Evolutionary conservation across 192 early-diverging fungal species (phyloP), one percentile per base, ranked within the genome.

Genomic region (Backusella circina): DNA sequence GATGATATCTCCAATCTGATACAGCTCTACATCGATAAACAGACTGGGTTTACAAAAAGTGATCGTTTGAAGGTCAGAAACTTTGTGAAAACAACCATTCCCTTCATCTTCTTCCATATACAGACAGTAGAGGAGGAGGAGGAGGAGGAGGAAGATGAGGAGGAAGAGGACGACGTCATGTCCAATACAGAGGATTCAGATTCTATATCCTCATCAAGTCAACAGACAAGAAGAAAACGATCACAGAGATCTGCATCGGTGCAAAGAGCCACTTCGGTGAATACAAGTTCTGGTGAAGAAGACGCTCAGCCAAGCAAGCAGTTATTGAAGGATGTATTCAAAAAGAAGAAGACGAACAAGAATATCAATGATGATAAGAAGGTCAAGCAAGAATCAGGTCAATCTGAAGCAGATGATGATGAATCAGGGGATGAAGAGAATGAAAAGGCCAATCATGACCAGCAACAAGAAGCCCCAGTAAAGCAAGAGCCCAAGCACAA

Each of bases 61-160:
- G 93, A 96, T 68, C 87, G 92, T 70, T 92, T 95, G 31, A 80
- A 85, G 75, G 90, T 97, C 77, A 86, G 88, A 47, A 84, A 86
- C 35, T 93, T 97, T 67, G 85, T 95, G 75, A 88, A 71, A 70
- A 89, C 73, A 64, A 95, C 91, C 86, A 87, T 95, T 6, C 85
- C 85, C 16, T 61, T 61, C 9, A 71, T 83, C 9, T 91, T 94
- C 76, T 95, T 94, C 76, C 83, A 84, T 38, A 28, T 47, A n/a
- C 44, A 47, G 44, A 47, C 91, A 26, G 41, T 35, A n/a, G 67
- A 73, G 16, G 73, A 67, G 5, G 80, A 81, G 18, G 71, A 78
- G 1, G 74, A 83, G 28, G 81, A 78, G 54, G 79, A 78, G 16
- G 77, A 79, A 0, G 77, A 92, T 7, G 86, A 85, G 13, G 80